phyloP scores from a whole-genome alignment of 441 rosid species.

The Bocquillonia castaneifolia region DNA sequence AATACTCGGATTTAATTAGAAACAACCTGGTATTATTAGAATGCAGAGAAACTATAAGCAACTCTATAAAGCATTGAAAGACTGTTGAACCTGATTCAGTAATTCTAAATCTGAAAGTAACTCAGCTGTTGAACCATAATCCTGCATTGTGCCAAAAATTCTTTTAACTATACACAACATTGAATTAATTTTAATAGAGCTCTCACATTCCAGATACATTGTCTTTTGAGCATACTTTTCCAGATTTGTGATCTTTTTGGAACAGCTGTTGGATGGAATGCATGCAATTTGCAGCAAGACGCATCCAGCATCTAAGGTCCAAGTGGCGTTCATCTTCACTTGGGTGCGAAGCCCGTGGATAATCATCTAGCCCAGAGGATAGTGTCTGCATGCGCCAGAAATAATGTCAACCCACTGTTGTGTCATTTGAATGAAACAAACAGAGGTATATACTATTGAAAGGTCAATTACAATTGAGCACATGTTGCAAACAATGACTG shows the following conservation, averaged over 20 bases:
- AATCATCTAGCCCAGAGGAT: constrained; percentile 95
- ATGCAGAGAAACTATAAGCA: not conserved
- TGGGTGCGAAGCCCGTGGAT: constrained; percentile 98
- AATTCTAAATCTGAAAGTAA: constrained; percentile 75
- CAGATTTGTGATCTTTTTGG: constrained; percentile 37
- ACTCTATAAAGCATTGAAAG: not conserved
- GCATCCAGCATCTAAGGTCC: constrained; percentile 99
- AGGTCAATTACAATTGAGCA: not conserved
- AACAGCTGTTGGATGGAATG: constrained; percentile 58
- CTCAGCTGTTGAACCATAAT: constrained; percentile 59
- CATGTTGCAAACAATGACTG: not conserved
- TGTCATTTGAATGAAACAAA: not conserved
- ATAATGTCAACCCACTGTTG: constrained; percentile 23
- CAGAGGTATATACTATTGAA: not conserved
- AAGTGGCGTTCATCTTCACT: constrained; percentile 85
- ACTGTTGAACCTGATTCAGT: constrained; percentile 67
- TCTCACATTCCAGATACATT: not conserved
- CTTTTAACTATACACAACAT: constrained; percentile 23
- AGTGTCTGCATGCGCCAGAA: constrained; percentile 57
- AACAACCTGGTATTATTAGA: constrained; percentile 4
- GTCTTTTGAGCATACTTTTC: constrained; percentile 41
- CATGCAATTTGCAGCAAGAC: constrained; percentile 96
- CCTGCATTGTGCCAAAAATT: constrained; percentile 45
- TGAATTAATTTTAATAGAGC: constrained; percentile 9
- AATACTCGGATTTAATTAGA: not conserved